Evolutionary conservation across 371 early-diverging fungal species (phyloP).

Genomic region (Actinomortierella ambigua): DNA sequence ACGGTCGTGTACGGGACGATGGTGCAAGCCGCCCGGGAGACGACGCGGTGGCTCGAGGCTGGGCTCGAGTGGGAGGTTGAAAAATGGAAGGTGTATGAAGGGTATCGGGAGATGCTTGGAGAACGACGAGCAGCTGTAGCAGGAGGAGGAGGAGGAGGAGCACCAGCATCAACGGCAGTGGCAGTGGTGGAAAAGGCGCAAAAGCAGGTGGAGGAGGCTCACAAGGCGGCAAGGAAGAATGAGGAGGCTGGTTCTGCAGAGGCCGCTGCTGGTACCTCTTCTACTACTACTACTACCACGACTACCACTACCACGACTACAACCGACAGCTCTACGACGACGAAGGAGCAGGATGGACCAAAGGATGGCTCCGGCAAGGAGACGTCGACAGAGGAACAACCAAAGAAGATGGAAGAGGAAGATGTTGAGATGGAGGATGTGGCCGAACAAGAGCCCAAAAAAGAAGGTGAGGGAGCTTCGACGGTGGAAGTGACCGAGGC

Average conservation of each 20-base stretch:
- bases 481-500: neutral
- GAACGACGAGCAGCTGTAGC: neutral
- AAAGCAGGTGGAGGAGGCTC: neutral
- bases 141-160: neutral
- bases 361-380: no score
- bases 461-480: no score
- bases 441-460: no score
- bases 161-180: neutral
- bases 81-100: conserved; percentile 34
- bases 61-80: conserved; percentile 36
- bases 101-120: conserved; percentile 8
- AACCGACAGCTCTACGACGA: no score
- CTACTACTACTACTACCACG: no score
- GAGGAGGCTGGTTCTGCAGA: no score
- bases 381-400: no score
- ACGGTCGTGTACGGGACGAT: conserved; percentile 14
- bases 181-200: neutral
- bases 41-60: conserved; percentile 34
- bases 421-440: no score
- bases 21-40: conserved; percentile 10
- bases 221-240: neutral
- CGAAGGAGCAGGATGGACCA: no score
- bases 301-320: no score
- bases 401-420: no score
- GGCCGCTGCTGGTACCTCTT: no score